Conservation (phyloP, 1,139 yeast species). For the Taiozyma sp. region DNA sequence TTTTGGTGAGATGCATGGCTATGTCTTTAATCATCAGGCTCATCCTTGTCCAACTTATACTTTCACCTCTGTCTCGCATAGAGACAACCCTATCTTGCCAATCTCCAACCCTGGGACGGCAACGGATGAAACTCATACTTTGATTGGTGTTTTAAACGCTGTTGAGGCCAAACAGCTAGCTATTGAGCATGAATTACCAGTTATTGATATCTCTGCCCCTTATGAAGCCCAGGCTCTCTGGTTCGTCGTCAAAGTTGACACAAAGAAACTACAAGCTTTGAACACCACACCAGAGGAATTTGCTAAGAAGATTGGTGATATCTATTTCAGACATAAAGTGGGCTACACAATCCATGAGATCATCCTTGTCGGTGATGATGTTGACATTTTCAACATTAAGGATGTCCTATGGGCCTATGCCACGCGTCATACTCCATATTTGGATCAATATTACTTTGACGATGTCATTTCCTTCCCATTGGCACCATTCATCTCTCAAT, state of each 20-base stretch:
- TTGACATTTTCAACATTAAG: slow-evolving; percentile 21
- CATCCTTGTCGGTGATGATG: slow-evolving; percentile 22
- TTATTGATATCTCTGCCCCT: slow-evolving; percentile 20
- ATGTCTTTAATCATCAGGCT: slow-evolving; percentile 17
- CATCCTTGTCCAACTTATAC: slow-evolving; percentile 22
- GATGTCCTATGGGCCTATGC: slow-evolving; percentile 23
- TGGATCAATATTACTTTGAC: slow-evolving; percentile 16
- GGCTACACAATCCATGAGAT: slow-evolving; percentile 19
- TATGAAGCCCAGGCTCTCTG: slow-evolving; percentile 23
- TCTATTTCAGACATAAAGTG: slow-evolving; percentile 11
- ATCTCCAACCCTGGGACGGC: slow-evolving; percentile 22
- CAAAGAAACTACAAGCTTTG: slow-evolving; percentile 13
- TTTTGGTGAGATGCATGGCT: slow-evolving; percentile 26
- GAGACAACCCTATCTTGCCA: slow-evolving; percentile 22
- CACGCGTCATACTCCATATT: slow-evolving; percentile 23
- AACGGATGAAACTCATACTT: slow-evolving; percentile 24
- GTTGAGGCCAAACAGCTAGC: slow-evolving; percentile 14
- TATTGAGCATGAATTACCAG: slow-evolving; percentile 9
- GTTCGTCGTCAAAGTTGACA: slow-evolving; percentile 17
- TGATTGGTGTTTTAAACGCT: slow-evolving; percentile 21
- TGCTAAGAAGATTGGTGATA: slow-evolving; percentile 17
- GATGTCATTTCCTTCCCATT: slow-evolving; percentile 18
- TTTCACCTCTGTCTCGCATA: slow-evolving; percentile 18
- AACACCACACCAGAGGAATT: slow-evolving; percentile 16
- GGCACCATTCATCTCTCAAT: slow-evolving; percentile 21